A percentile compares a stretch with the other conserved stretches of the same genome.
These are phyloP conservation scores for Talaromyces sp. DNA, from an alignment of 2,329 filamentous ascomycete species.

Conservation along the genomic window DNA sequence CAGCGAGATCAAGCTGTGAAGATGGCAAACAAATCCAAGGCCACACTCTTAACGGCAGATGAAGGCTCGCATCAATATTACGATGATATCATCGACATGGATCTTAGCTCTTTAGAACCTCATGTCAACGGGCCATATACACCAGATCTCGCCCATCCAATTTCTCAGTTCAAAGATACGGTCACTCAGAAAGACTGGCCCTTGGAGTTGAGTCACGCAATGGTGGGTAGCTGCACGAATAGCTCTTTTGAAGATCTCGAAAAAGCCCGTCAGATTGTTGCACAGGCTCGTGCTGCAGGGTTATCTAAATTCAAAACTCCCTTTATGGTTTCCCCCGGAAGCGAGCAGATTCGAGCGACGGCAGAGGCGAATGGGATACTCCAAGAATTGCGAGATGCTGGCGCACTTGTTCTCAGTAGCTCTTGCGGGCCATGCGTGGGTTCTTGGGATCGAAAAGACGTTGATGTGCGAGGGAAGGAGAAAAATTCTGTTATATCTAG, in stretches of 20 bases:
- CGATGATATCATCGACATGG: slow-evolving; percentile 92
- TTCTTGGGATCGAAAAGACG: slow-evolving; percentile 89
- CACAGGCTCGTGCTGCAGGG: slow-evolving; percentile 71
- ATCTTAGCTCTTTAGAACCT: slow-evolving; percentile 89
- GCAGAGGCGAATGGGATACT: slow-evolving; percentile 86
- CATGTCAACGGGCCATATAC: slow-evolving; percentile 99
- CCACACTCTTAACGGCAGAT: slow-evolving; percentile 77
- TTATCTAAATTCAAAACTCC: slow-evolving; percentile 91
- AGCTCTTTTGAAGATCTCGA: slow-evolving; percentile 74
- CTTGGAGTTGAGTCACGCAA: slow-evolving; percentile 87
- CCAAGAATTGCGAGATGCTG: slow-evolving; percentile 91
- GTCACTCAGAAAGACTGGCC: slow-evolving; percentile 95
- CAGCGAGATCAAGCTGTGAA: slow-evolving; percentile 88
- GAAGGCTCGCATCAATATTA: slow-evolving; percentile 73
- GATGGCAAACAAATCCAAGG: slow-evolving; percentile 70
- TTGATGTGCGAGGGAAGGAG: slow-evolving; percentile 73
- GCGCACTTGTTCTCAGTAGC: slow-evolving; percentile 89
- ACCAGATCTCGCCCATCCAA: slow-evolving; percentile 92
- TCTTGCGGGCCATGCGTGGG: slow-evolving; percentile 90
- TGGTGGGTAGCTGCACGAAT: slow-evolving; percentile 99
- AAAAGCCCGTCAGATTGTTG: background rate
- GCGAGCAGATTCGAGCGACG: slow-evolving; percentile 91
- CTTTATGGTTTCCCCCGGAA: slow-evolving; percentile 93
- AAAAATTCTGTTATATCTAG: slow-evolving; percentile 96
- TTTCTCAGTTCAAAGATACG: slow-evolving; percentile 92